Percentiles rank a stretch among this genome's conserved stretches.
These are phyloP conservation scores for Arxiozyma heterogenica DNA, from an alignment of 1,139 yeast species.

Conservation along the genomic window DNA sequence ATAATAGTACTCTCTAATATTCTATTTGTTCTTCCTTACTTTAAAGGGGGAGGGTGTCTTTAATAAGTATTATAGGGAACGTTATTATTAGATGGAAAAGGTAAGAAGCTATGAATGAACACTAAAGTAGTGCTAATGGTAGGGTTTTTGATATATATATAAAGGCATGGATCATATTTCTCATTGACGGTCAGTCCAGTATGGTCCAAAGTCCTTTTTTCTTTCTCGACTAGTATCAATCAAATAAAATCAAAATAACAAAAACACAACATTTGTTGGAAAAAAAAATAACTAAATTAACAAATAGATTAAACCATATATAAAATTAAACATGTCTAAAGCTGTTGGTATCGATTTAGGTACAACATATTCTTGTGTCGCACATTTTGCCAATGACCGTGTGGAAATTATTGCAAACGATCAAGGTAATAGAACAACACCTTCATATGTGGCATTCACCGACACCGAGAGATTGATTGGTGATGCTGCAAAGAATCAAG, in stretches of 20 bases:
- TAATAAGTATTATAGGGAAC: background rate
- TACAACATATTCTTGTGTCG: constrained; percentile 79
- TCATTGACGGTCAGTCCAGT: too few species aligned
- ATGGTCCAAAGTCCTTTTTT: too few species aligned
- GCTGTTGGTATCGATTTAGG: constrained; percentile 83
- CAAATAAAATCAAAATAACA: background rate
- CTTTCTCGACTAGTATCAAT: too few species aligned
- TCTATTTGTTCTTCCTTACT: background rate
- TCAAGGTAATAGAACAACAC: constrained; percentile 67
- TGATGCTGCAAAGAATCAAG: constrained; percentile 66
- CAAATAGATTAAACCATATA: constrained; percentile 8
- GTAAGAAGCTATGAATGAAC: background rate
- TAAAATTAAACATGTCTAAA: constrained; percentile 39
- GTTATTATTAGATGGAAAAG: background rate
- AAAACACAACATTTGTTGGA: constrained; percentile 1
- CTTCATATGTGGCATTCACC: constrained; percentile 60
- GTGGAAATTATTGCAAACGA: constrained; percentile 65
- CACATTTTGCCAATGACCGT: constrained; percentile 61
- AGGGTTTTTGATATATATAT: background rate
- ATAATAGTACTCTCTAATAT: too few species aligned
- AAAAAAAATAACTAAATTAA: background rate
- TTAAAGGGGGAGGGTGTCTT: background rate
- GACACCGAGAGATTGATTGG: constrained; percentile 61
- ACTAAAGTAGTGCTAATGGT: background rate
- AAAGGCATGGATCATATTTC: background rate